phyloP scores from a whole-genome alignment of 1,284 basidiomycete species.

The Austropuccinia psidii region DNA sequence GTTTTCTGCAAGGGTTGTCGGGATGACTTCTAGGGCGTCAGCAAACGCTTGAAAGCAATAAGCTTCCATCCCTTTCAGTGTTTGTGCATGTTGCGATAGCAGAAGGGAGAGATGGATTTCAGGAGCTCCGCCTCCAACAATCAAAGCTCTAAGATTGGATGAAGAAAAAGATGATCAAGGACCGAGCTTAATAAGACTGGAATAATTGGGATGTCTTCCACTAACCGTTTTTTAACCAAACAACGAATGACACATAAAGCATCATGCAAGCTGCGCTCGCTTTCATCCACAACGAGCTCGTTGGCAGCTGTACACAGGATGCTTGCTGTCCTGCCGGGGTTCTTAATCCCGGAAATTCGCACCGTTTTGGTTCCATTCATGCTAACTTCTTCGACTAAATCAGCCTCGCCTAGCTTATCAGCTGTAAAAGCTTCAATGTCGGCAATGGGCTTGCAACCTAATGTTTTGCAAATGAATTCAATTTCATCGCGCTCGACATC shows the following conservation, averaged over 20 bases:
- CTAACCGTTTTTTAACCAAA: conserved; percentile 92
- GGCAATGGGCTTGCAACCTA: conserved; percentile 91
- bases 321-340: conserved; percentile 87
- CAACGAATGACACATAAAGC: conserved; percentile 96
- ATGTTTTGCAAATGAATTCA: conserved; percentile 88
- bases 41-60: conserved; percentile 99
- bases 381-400: conserved; percentile 84
- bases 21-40: conserved; percentile 95
- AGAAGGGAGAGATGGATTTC: conserved; percentile 96
- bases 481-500: conserved; percentile 99
- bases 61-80: conserved; percentile 94
- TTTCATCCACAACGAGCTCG: conserved; percentile 89
- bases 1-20: conserved; percentile 95
- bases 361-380: conserved; percentile 84
- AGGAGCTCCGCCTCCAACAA: conserved; percentile 93
- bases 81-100: conserved; percentile 83
- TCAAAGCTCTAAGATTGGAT: conserved; percentile 64
- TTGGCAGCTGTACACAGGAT: conserved; percentile 94
- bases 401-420: conserved; percentile 94
- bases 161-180: conserved; percentile 30
- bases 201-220: conserved; percentile 22
- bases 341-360: conserved; percentile 89
- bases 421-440: conserved; percentile 99
- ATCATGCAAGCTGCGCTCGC: conserved; percentile 93
- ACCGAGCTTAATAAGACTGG: background rate